Evolutionary conservation across 176 grass and related monocot species (phyloP), one percentile per base, ranked within the genome.

Genomic region (Echinochloa phyllopogon): DNA sequence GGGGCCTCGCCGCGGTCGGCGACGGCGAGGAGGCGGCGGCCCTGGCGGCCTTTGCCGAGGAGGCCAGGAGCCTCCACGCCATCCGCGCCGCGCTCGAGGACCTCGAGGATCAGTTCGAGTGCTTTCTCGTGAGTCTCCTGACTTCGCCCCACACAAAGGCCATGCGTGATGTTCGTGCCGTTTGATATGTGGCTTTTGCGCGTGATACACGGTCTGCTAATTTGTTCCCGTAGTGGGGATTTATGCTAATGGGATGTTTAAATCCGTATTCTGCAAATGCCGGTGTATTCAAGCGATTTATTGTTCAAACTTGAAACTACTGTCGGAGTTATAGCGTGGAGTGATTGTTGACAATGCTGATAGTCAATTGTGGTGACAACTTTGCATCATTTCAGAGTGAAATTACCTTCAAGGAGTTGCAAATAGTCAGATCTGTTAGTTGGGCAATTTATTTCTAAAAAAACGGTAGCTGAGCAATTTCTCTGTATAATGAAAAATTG

Each of bases 61-160:
- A 99, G 91, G 91, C 86, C 16, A 95, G 85, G 63, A 98, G 96
- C 90, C 89, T 98, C 23, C 88, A 92, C 77, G 88, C 89, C 69
- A 96, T 99, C 80, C 90, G 96, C 60, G 69, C 89, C n/a, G 91
- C 91, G 17, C 87, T 99, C 9, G 96, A 99, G 86, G 91, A 98
- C 68, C 82, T 98, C 13, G 96, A 98, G 87, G 93, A 98, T 76
- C 93, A 98, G 88, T 89, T 98, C 52, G 93, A 98, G 86, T 94
- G 87, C 81, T 99, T 96, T 57, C 89, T 95, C 24, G 96, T 95
- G 38, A 98, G 89, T 27, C 67, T 76, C 63, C 57, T 29, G 44
- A 39, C 48, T 62, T 56, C 47, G n/a, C n/a, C 62, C 66, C 5
- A 52, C 76, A 71, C 40, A 33, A 36, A 27, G 33, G 3, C 45